Percentiles rank a stretch among this genome's conserved stretches.
Conservation (phyloP, 192 early-diverging fungal genomes). For the Coemansia sp. region DNA sequence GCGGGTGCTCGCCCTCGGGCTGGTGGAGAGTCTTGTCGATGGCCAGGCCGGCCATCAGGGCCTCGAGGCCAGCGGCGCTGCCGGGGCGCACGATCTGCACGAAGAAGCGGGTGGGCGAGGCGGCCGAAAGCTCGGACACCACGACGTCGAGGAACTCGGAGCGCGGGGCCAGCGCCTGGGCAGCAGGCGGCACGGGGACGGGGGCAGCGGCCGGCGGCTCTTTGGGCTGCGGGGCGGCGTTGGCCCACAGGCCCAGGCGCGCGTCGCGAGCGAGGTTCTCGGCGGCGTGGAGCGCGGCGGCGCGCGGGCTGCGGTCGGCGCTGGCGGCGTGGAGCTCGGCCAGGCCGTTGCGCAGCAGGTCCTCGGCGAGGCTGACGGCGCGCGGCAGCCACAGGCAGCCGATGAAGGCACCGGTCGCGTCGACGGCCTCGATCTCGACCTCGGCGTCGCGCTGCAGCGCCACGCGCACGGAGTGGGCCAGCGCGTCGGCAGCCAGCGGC, state of each 20-base stretch:
- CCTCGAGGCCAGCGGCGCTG: conserved; percentile 66
- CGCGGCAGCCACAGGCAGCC: conserved; percentile 73
- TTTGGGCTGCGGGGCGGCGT: conserved; percentile 33
- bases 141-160: conserved; percentile 72
- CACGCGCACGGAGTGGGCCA: conserved; percentile 58
- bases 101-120: conserved; percentile 57
- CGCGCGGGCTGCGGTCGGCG: conserved; percentile 74
- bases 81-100: conserved; percentile 58
- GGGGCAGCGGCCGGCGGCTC: conserved; percentile 7
- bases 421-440: conserved; percentile 78
- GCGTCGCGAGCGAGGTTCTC: conserved; percentile 71
- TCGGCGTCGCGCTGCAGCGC: conserved; percentile 92
- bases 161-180: conserved; percentile 51
- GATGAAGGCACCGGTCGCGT: conserved; percentile 91
- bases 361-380: conserved; percentile 66
- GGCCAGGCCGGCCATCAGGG: conserved; percentile 78
- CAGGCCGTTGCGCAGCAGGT: conserved; percentile 73
- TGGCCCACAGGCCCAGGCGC: conserved; percentile 68
- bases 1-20: conserved; percentile 27
- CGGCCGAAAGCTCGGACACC: conserved; percentile 60
- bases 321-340: conserved; percentile 81
- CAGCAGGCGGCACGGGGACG: conserved; percentile 1
- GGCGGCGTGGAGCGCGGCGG: conserved; percentile 66
- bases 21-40: conserved; percentile 52
- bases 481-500: conserved; percentile 80